Evolutionary conservation across 495 filamentous ascomycete genomes (phyloP), one percentile per base, ranked within the genome.

Genomic region (Tetracladium setigerum): DNA sequence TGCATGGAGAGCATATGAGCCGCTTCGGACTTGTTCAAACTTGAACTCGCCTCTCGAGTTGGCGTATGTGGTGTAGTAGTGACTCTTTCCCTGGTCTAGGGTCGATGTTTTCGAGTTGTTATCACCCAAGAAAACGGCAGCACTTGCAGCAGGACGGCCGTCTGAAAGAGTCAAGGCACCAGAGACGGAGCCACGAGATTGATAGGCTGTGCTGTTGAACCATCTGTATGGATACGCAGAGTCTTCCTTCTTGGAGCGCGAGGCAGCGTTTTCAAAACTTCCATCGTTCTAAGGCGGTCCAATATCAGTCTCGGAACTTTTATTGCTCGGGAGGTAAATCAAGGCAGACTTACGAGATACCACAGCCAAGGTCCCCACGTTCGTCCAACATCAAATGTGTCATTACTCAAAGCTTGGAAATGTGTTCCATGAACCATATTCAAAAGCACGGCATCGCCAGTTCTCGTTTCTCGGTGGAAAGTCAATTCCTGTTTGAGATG

Each of bases 401-500:
- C 66, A 14, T 32, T 55, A 14, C 55, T 54, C 7, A 46, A 41
- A 19, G 59, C 67, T 42, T 58, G 56, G 46, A 62, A 69, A 42
- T 71, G 67, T 7, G 67, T 68, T 22, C 67, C 67, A 47, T 69
- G 65, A 34, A 69, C 62, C 67, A 69, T 69, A 44, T 71, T 71
- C 22, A 69, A 52, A 38, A 66, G 59, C 5, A 71, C 67, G 7
- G 61, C 55, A 53, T 68, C 65, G 2, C 66, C 65, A 5, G 67
- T 65, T 22, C 52, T 42, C 10, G 57, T 58, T 54, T 68, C 65
- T 8, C 67, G 57, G 41, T 68, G 66, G 10, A 60, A 39, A 58
- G 63, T 66, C 14, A 69, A 37, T 40, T 71, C 67, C 44, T 68
- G 64, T 52, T 68, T 68, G 36, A 68, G 41, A 30, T 69, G 65